Evolutionary conservation across 306 rosid species (phyloP).

Genomic region (Prunus kanzakura): DNA sequence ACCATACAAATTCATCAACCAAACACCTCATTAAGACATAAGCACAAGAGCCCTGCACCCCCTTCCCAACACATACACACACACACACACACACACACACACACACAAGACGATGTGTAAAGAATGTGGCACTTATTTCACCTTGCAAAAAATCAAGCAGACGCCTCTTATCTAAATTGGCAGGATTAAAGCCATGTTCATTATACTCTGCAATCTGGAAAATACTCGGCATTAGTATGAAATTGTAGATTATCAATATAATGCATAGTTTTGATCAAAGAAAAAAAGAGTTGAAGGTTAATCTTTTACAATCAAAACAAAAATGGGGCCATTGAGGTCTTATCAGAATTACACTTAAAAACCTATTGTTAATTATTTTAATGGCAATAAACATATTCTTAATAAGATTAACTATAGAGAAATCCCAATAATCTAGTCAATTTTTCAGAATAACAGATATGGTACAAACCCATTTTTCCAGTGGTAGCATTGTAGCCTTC

Average conservation of each 20-base stretch:
- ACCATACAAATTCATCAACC: constrained; percentile 16
- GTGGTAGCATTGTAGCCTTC: constrained; percentile 73
- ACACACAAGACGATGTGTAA: neutral
- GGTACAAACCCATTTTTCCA: constrained; percentile 91
- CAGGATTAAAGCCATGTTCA: constrained; percentile 45
- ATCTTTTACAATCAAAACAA: neutral
- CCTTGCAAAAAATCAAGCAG: constrained; percentile 72
- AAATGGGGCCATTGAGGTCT: neutral
- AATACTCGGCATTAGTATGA: constrained; percentile 22
- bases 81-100: neutral
- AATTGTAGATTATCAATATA: constrained; percentile 3
- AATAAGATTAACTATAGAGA: constrained; percentile 13
- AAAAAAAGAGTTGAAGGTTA: neutral
- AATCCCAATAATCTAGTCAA: neutral
- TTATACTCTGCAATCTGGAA: constrained; percentile 67
- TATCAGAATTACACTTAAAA: neutral
- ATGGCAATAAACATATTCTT: neutral
- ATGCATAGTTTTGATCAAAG: neutral
- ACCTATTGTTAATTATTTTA: neutral
- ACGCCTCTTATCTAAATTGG: constrained; percentile 59
- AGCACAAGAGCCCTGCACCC: neutral
- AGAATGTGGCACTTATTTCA: constrained; percentile 23
- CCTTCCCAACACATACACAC: neutral
- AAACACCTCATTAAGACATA: constrained; percentile 15
- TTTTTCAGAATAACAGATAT: constrained; percentile 11